Percentiles rank a stretch among this genome's conserved stretches.
Evolutionary conservation across 2,329 filamentous ascomycete species (phyloP).

Genomic region (Colletotrichum liaoningense): DNA sequence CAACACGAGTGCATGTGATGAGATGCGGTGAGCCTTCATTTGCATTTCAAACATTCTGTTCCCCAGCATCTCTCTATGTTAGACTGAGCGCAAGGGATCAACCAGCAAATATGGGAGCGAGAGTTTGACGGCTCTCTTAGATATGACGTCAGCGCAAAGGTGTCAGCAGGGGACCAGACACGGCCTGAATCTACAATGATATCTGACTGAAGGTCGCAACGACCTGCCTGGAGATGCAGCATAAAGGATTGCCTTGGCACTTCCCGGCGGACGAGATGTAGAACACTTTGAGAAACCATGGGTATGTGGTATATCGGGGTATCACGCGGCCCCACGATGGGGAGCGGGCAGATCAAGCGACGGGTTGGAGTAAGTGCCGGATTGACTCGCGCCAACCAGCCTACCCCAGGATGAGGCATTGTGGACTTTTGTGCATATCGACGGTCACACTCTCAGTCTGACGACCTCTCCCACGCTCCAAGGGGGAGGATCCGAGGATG

Average conservation of each 20-base stretch:
- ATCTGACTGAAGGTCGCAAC: neutral
- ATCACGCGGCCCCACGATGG: slow-evolving; percentile 19
- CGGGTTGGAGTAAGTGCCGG: slow-evolving; percentile 18
- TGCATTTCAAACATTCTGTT: neutral
- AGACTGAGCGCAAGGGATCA: slow-evolving; percentile 1
- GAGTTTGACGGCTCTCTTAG: neutral
- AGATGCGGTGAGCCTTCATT: neutral
- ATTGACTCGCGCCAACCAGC: slow-evolving; percentile 31
- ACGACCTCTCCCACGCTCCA: neutral
- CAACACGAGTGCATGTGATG: neutral
- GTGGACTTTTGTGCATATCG: slow-evolving; percentile 2
- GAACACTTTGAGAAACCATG: slow-evolving; percentile 7
- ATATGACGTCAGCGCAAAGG: slow-evolving; percentile 22
- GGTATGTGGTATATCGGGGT: slow-evolving; percentile 2
- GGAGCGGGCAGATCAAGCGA: slow-evolving; percentile 24
- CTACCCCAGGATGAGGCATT: slow-evolving; percentile 20
- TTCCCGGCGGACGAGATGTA: neutral
- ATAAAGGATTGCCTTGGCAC: slow-evolving; percentile 21
- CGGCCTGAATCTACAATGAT: neutral
- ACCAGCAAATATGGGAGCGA: slow-evolving; percentile 9
- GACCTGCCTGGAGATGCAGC: neutral
- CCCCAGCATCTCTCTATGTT: slow-evolving; percentile 2
- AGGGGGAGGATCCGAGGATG: neutral
- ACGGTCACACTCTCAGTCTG: slow-evolving; percentile 19
- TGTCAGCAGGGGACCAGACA: slow-evolving; percentile 7